Evolutionary conservation across 331 rosid species (phyloP).

Genomic region (Quercus tomentella): DNA sequence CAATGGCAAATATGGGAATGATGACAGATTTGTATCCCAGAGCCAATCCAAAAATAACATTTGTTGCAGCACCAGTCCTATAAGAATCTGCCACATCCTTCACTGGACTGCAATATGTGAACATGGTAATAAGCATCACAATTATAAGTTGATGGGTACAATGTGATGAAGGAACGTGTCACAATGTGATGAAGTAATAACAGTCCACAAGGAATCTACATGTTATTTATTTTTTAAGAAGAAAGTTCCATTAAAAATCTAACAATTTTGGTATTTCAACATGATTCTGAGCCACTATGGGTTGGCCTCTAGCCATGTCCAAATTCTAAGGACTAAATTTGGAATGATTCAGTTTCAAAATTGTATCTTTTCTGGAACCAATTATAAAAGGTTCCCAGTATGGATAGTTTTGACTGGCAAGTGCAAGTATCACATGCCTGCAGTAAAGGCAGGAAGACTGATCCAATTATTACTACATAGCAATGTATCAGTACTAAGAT

Average conservation of each 20-base stretch:
- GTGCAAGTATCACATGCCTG: background rate
- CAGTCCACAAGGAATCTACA: background rate
- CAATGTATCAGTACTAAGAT: background rate
- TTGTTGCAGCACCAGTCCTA: constrained; percentile 71
- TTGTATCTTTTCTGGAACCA: background rate
- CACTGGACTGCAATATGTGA: constrained; percentile 55
- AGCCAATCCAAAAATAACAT: constrained; percentile 68
- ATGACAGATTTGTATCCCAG: constrained; percentile 70
- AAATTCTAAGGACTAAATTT: background rate
- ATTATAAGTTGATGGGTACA: background rate
- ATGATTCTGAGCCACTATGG: background rate
- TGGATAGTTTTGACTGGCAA: background rate
- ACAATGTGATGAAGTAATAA: background rate
- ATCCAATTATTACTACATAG: background rate
- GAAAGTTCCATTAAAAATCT: background rate
- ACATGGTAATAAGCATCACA: constrained; percentile 15
- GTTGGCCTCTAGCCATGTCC: background rate
- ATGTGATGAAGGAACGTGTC: background rate
- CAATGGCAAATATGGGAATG: constrained; percentile 63
- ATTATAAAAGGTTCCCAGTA: background rate
- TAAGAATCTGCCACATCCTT: constrained; percentile 81
- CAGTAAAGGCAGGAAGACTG: constrained; percentile 1
- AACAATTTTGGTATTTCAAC: background rate
- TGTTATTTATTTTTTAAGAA: background rate
- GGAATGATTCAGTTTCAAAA: background rate